phyloP scores from a whole-genome alignment of 345 rosid species.

The Populus euphratica region DNA sequence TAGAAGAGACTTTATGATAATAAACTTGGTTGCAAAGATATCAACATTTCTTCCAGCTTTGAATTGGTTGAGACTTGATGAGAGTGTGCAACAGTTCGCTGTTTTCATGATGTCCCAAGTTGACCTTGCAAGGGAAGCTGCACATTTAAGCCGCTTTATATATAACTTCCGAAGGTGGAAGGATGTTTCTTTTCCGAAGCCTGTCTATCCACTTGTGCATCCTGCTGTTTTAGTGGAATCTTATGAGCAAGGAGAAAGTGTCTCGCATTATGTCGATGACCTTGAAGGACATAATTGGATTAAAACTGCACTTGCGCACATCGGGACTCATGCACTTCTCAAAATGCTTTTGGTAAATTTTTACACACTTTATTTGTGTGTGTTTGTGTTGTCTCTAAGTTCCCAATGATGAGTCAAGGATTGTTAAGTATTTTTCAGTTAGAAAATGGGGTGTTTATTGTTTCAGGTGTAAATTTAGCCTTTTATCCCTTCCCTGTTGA shows the following conservation, averaged over 20 bases:
- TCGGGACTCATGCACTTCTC: conserved; percentile 92
- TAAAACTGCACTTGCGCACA: conserved; percentile 84
- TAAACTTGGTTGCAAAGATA: conserved; percentile 64
- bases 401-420: not conserved
- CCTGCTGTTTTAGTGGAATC: conserved; percentile 95
- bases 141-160: conserved; percentile 85
- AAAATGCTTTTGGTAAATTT: conserved; percentile 89
- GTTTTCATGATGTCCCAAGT: conserved; percentile 98
- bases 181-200: conserved; percentile 97
- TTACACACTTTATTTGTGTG: conserved; percentile 2
- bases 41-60: conserved; percentile 69
- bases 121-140: conserved; percentile 99
- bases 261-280: conserved; percentile 78
- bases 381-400: not conserved
- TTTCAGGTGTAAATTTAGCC: conserved; percentile 48
- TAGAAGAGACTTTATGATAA: conserved; percentile 78
- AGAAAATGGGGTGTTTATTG: conserved; percentile 11
- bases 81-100: conserved; percentile 91
- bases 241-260: conserved; percentile 92
- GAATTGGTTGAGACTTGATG: conserved; percentile 94
- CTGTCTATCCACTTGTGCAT: conserved; percentile 90
- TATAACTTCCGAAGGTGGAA: conserved; percentile 89
- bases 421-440: not conserved
- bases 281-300: conserved; percentile 57
- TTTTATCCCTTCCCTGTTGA: too few relatives aligned